A percentile compares a stretch with the other conserved stretches of the same genome.
These are phyloP conservation scores for Colletotrichum sidae DNA, from an alignment of 2,329 filamentous ascomycete species.

Conservation along the genomic window DNA sequence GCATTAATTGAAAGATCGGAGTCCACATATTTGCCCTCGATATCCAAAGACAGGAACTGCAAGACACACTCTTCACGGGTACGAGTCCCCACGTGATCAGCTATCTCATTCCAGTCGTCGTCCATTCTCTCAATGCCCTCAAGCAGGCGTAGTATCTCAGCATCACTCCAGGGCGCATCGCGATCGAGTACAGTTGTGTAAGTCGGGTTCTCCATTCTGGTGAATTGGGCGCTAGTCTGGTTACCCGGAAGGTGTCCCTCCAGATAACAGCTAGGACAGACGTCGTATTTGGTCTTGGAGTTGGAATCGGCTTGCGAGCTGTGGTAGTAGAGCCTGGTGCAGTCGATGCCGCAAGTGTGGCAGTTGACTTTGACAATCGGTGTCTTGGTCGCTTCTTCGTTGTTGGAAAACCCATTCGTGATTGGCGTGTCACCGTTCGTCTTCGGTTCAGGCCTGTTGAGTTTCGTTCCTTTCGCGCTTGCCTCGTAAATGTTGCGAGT, in stretches of 20 bases:
- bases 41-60: conserved; percentile 95
- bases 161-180: conserved; percentile 90
- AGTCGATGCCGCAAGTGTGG: conserved; percentile 92
- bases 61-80: conserved; percentile 96
- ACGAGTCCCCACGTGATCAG: conserved; percentile 90
- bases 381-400: conserved; percentile 73
- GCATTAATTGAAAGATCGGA: conserved; percentile 68
- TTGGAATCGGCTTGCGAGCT: conserved; percentile 67
- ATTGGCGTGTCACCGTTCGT: conserved; percentile 79
- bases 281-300: conserved; percentile 80
- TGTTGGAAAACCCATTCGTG: conserved; percentile 71
- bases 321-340: conserved; percentile 74
- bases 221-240: conserved; percentile 83
- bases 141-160: conserved; percentile 87
- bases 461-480: conserved; percentile 80
- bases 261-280: conserved; percentile 91
- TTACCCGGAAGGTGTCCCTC: conserved; percentile 86
- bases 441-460: conserved; percentile 77
- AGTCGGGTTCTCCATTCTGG: conserved; percentile 88
- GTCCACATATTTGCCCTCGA: conserved; percentile 96
- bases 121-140: conserved; percentile 94
- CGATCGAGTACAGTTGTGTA: conserved; percentile 84
- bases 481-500: conserved; percentile 96
- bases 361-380: conserved; percentile 81
- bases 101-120: conserved; percentile 94